A percentile compares a stretch with the other conserved stretches of the same genome.
Evolutionary conservation across 768 basidiomycete species (phyloP).

Genomic region (Tephrocybe sp.): DNA sequence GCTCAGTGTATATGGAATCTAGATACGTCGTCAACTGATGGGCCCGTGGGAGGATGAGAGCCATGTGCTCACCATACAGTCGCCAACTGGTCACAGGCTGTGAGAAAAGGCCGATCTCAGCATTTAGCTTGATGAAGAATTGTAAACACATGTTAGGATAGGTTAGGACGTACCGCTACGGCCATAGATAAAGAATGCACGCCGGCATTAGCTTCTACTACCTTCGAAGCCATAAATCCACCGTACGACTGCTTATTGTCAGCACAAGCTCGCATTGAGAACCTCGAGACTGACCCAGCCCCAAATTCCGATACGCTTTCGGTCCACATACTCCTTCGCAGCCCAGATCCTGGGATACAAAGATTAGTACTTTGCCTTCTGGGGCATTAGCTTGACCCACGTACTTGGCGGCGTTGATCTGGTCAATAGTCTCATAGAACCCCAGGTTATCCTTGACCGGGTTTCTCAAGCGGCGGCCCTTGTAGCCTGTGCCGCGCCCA

Average conservation of each 20-base stretch:
- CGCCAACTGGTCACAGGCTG: constrained; percentile 89
- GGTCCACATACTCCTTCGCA: constrained; percentile 83
- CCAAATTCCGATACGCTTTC: constrained; percentile 90
- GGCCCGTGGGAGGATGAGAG: background rate
- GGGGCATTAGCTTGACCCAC: constrained; percentile 21
- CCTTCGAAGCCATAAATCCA: constrained; percentile 93
- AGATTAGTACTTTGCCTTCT: background rate
- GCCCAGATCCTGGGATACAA: constrained; percentile 65
- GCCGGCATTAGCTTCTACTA: constrained; percentile 85
- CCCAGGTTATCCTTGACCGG: constrained; percentile 89
- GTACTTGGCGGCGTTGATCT: constrained; percentile 84
- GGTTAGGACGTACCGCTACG: constrained; percentile 63
- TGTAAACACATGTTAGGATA: constrained; percentile 1
- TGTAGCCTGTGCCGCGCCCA: constrained; percentile 91
- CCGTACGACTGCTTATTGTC: constrained; percentile 72
- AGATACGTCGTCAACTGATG: constrained; percentile 11
- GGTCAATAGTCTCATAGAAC: constrained; percentile 85
- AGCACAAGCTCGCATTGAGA: constrained; percentile 8
- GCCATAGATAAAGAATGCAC: constrained; percentile 91
- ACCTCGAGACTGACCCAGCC: constrained; percentile 74
- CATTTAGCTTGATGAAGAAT: constrained; percentile 2
- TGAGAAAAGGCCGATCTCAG: background rate
- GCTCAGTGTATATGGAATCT: constrained; percentile 97
- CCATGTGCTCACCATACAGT: constrained; percentile 57
- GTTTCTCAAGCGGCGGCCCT: constrained; percentile 81